Percentiles rank a stretch among this genome's conserved stretches.
phyloP scores from a whole-genome alignment of 352 stramenopile genomes.

The Globisporangium alternatum region DNA sequence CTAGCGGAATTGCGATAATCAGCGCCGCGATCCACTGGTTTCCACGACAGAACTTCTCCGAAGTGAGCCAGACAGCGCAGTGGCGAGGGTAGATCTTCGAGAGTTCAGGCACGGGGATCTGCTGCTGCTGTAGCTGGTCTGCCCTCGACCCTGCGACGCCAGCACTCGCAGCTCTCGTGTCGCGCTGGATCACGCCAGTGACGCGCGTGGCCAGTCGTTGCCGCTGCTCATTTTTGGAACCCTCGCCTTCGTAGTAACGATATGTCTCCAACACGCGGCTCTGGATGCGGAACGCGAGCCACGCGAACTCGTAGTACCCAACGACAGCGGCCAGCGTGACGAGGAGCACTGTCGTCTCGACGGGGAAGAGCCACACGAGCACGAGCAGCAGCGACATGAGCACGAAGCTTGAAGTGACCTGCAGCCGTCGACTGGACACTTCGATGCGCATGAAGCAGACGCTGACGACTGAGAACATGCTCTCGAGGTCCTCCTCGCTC shows the following conservation, averaged over 20 bases:
- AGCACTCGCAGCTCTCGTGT: not conserved
- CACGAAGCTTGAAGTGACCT: not conserved
- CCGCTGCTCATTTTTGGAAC: not conserved
- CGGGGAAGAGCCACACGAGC: not conserved
- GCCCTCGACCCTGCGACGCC: not conserved
- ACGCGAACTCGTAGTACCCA: slow-evolving; percentile 23
- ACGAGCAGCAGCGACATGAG: not conserved
- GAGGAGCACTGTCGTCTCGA: not conserved
- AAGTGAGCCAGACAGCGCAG: slow-evolving; percentile 9
- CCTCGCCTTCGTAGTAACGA: slow-evolving; percentile 22
- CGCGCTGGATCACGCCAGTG: not conserved
- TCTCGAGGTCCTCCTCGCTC: not conserved
- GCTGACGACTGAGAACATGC: not conserved
- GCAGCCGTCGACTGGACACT: not conserved
- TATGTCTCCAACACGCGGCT: slow-evolving; percentile 25
- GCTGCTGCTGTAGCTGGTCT: not conserved
- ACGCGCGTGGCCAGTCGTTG: not conserved
- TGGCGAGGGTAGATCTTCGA: slow-evolving; percentile 13
- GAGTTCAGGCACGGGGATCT: not conserved
- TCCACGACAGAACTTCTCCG: slow-evolving; percentile 11
- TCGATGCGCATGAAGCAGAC: not conserved
- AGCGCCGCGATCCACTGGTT: slow-evolving; percentile 6
- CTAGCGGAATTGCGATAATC: not conserved
- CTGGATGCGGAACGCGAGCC: slow-evolving; percentile 29
- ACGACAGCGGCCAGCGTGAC: not conserved